phyloP scores from a whole-genome alignment of 305 asterid genomes.

The Rubia peregrina region DNA sequence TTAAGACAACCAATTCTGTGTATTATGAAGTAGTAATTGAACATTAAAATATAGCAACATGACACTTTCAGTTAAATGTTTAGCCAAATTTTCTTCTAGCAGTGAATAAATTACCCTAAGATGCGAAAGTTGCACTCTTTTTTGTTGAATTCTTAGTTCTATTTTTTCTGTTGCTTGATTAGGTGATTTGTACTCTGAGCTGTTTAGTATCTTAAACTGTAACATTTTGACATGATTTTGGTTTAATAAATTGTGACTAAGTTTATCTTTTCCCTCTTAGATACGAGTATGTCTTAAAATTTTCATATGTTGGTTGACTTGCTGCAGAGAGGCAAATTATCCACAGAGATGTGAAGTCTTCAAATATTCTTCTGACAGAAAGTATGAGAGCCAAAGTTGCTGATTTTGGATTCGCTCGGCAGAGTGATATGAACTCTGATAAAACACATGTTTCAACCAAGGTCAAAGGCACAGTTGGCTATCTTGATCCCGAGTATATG shows the following conservation, averaged over 20 bases:
- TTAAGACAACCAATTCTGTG: neutral
- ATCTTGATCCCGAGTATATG: constrained; percentile 97
- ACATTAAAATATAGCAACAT: neutral
- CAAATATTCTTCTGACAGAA: constrained; percentile 87
- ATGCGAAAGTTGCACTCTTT: neutral
- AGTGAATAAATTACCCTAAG: neutral
- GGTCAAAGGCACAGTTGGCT: constrained; percentile 95
- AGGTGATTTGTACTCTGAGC: neutral
- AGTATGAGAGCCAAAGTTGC: constrained; percentile 92
- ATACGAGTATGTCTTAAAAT: neutral
- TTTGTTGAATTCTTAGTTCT: neutral
- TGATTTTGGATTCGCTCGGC: constrained; percentile 92
- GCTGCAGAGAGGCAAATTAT: constrained; percentile 89
- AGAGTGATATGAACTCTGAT: constrained; percentile 65
- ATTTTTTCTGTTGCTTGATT: neutral
- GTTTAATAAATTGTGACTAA: neutral
- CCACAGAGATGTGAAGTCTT: constrained; percentile 96
- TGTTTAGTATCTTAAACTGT: neutral
- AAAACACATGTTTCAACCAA: constrained; percentile 76
- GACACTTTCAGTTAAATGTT: neutral
- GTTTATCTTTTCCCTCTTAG: neutral
- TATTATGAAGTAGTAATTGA: neutral
- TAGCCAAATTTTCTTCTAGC: neutral
- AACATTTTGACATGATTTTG: neutral
- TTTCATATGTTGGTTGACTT: constrained; percentile 8